Base-by-base conservation (phyloP, 2,329 filamentous ascomycete species). In the Fusarium sp. region DNA sequence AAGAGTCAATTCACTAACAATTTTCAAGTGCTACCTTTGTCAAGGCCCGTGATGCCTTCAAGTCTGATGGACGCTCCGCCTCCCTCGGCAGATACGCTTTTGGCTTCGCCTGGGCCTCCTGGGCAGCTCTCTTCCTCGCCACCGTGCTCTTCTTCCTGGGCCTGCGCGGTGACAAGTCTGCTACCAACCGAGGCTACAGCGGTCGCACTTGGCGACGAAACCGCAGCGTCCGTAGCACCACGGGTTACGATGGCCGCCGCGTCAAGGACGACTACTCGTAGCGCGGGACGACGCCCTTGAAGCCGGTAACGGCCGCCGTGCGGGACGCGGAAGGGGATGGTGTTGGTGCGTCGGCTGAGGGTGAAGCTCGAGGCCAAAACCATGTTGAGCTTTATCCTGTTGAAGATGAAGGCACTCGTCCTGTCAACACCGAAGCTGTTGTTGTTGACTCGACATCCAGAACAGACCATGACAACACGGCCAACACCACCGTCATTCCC, bases 51-150 rank as follows among this genome's bases (percentile, higher is more conserved):
- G 85, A 94, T 76, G 85, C 84, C 40, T 95, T 96, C 86, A 83
- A 82, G 38, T 78, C 79, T 38, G 86, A 83, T 64, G 88, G 87
- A 69, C 88, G 90, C 63, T 79, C 81, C 20, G 92, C 94, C 33
- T 81, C 80, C 12, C 80, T 96, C 40, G 94, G 94, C 62, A 79
- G 78, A 35, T 93, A 92, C 78, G 92, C 91, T 22, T 94, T 94
- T 78, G 94, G 89, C 51, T 96, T 95, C 84, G 91, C 90, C 71
- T 96, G 94, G 94, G 91, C 87, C 17, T 88, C 92, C 2, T 90
- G 91, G 82, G 89, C 88, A 11, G 88, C 88, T 62, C 88, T 94
- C 76, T 83, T 94, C 74, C 81, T 95, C 73, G 88, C 92, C 17
- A 89, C 88, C 5, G 74, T 94, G 33, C 83, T 94, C 66, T 94